These are phyloP conservation scores for Leptodermis oblonga DNA, from an alignment of 257 asterid genomes.

Conservation along the genomic window DNA sequence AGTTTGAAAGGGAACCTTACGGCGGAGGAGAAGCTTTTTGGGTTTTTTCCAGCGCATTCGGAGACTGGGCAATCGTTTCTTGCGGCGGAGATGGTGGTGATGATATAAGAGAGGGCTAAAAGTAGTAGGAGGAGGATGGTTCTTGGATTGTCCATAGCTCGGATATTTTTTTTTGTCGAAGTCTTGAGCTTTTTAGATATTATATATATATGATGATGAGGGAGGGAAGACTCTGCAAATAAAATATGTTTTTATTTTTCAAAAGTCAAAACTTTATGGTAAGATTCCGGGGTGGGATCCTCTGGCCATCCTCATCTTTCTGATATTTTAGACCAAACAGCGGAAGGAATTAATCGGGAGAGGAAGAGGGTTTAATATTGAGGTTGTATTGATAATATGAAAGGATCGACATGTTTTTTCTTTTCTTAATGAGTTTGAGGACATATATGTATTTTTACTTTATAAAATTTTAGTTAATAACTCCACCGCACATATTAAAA, in stretches of 20 bases:
- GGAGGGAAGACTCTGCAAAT: background rate
- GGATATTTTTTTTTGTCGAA: background rate
- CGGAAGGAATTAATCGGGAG: too few relatives aligned
- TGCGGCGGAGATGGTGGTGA: constrained; percentile 29
- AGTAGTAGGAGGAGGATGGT: constrained; percentile 17
- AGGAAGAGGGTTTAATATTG: too few relatives aligned
- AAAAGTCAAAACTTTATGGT: constrained; percentile 3
- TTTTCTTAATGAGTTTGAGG: too few relatives aligned
- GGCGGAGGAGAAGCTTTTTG: constrained; percentile 10
- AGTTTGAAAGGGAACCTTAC: constrained; percentile 34
- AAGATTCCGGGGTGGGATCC: background rate
- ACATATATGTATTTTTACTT: too few relatives aligned
- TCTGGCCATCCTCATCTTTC: too few relatives aligned
- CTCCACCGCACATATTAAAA: too few relatives aligned
- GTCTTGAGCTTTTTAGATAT: background rate
- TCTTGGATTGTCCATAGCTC: constrained; percentile 42
- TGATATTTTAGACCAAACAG: too few relatives aligned
- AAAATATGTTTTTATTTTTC: background rate
- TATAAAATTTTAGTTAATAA: too few relatives aligned
- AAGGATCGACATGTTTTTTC: too few relatives aligned
- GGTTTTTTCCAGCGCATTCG: constrained; percentile 12
- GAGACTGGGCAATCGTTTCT: constrained; percentile 29
- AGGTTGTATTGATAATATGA: too few relatives aligned
- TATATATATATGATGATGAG: background rate
- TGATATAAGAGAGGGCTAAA: constrained; percentile 22